phyloP scores from a whole-genome alignment of 2,329 filamentous ascomycete species.

The Thielaviopsis musarum region DNA sequence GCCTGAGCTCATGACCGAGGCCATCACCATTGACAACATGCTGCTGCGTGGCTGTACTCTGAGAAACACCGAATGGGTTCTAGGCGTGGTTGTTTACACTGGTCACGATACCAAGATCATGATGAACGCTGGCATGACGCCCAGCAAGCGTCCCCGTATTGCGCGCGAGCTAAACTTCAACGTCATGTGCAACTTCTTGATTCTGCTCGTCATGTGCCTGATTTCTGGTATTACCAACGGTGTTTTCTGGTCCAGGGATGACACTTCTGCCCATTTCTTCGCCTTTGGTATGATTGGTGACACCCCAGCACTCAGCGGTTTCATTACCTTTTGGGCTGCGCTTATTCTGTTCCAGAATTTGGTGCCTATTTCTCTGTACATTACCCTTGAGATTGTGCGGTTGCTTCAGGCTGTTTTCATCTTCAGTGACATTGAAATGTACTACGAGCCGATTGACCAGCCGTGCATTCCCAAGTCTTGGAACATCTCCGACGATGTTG shows the following conservation, averaged over 20 bases:
- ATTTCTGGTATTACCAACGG: slow-evolving; percentile 74
- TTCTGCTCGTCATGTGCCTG: slow-evolving; percentile 80
- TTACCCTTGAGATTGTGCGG: slow-evolving; percentile 88
- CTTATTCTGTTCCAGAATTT: slow-evolving; percentile 96
- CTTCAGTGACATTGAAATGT: slow-evolving; percentile 92
- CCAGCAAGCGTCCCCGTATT: slow-evolving; percentile 81
- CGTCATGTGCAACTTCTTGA: slow-evolving; percentile 87
- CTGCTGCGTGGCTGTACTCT: slow-evolving; percentile 85
- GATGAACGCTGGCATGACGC: slow-evolving; percentile 93
- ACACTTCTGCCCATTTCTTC: slow-evolving; percentile 65
- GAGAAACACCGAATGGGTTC: slow-evolving; percentile 88
- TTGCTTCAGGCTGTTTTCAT: slow-evolving; percentile 93
- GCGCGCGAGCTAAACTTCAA: slow-evolving; percentile 93
- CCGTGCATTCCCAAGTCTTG: slow-evolving; percentile 94
- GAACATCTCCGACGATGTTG: slow-evolving; percentile 97
- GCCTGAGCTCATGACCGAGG: slow-evolving; percentile 68
- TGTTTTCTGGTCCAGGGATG: slow-evolving; percentile 55
- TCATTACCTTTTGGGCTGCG: slow-evolving; percentile 93
- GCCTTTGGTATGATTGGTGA: slow-evolving; percentile 72
- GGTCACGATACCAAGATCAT: slow-evolving; percentile 97
- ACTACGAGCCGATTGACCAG: slow-evolving; percentile 85
- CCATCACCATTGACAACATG: slow-evolving; percentile 88
- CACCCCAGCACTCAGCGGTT: slow-evolving; percentile 60
- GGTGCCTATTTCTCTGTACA: slow-evolving; percentile 95
- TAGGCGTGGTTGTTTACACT: slow-evolving; percentile 81